These are phyloP conservation scores for Ophiostoma triangulosporum DNA, from an alignment of 2,329 filamentous ascomycete genomes.

Conservation along the genomic window DNA sequence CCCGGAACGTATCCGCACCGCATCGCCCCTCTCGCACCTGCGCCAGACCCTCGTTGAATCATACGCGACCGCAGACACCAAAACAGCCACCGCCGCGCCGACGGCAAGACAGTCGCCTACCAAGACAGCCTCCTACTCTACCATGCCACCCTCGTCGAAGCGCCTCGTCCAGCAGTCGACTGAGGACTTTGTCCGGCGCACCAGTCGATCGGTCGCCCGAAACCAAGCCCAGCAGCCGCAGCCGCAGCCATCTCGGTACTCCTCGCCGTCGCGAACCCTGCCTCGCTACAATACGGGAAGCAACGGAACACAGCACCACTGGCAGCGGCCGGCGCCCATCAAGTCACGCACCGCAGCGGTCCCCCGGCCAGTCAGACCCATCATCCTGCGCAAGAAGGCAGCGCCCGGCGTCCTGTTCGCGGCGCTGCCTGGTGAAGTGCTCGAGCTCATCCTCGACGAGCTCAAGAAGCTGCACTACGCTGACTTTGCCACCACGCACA, in stretches of 20 bases:
- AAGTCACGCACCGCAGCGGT: slow-evolving; percentile 13
- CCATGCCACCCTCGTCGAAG: not conserved
- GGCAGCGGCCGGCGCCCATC: slow-evolving; percentile 14
- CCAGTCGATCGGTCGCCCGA: slow-evolving; percentile 14
- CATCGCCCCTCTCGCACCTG: not conserved
- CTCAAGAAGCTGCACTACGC: slow-evolving; percentile 38
- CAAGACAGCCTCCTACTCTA: not conserved
- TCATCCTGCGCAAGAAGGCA: not conserved
- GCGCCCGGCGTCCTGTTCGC: slow-evolving; percentile 38
- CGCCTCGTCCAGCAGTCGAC: slow-evolving; percentile 11
- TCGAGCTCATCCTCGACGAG: slow-evolving; percentile 41
- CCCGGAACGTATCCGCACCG: not conserved
- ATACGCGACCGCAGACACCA: not conserved
- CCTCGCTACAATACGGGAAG: not conserved
- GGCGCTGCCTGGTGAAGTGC: slow-evolving; percentile 43
- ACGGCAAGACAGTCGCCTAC: not conserved
- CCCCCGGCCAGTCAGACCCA: not conserved
- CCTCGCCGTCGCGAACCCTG: not conserved
- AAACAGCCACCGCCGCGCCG: not conserved
- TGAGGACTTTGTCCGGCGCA: slow-evolving; percentile 18
- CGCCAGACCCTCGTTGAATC: not conserved
- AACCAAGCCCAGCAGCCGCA: not conserved
- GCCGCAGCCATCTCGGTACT: not conserved
- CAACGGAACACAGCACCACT: not conserved
- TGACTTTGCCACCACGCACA: slow-evolving; percentile 2